These are phyloP conservation scores for Copromyces sp. DNA, from an alignment of 495 filamentous ascomycete genomes.

Conservation along the genomic window DNA sequence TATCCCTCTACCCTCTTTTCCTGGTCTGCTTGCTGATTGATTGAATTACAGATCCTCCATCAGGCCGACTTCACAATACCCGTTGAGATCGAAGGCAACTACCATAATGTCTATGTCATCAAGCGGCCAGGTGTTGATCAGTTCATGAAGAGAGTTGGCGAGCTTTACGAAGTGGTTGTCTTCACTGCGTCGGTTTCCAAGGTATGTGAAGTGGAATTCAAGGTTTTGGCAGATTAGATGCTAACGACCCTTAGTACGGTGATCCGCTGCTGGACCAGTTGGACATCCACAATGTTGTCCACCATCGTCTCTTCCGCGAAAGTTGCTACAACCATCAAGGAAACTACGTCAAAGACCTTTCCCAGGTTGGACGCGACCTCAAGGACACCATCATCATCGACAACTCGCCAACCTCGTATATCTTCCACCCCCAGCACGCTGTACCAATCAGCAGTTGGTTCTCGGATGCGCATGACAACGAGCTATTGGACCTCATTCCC, in stretches of 20 bases:
- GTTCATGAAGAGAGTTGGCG: constrained; percentile 97
- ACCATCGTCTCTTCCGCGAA: constrained; percentile 92
- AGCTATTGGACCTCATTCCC: constrained; percentile 93
- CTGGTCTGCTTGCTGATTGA: constrained; percentile 9
- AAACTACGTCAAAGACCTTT: constrained; percentile 98
- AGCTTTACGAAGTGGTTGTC: constrained; percentile 96
- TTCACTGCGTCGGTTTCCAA: constrained; percentile 99
- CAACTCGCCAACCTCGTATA: constrained; percentile 98
- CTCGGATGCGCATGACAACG: constrained; percentile 98
- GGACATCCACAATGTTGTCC: constrained; percentile 93
- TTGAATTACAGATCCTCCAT: constrained; percentile 65
- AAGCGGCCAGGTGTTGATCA: constrained; percentile 95
- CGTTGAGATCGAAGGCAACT: constrained; percentile 97
- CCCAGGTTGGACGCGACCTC: constrained; percentile 90
- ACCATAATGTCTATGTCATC: constrained; percentile 99
- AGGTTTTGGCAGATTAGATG: not conserved
- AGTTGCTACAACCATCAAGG: constrained; percentile 99
- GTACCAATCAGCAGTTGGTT: constrained; percentile 99
- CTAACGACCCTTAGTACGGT: constrained; percentile 60
- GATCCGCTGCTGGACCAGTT: constrained; percentile 94
- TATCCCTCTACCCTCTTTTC: not conserved
- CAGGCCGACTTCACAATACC: constrained; percentile 99
- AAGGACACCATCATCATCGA: constrained; percentile 99
- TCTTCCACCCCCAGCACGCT: constrained; percentile 98
- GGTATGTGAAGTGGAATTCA: constrained; percentile 39